Percentiles rank a stretch among this genome's conserved stretches.
Evolutionary conservation across 768 basidiomycete genomes (phyloP).

Genomic region (Boletus sensibilis): DNA sequence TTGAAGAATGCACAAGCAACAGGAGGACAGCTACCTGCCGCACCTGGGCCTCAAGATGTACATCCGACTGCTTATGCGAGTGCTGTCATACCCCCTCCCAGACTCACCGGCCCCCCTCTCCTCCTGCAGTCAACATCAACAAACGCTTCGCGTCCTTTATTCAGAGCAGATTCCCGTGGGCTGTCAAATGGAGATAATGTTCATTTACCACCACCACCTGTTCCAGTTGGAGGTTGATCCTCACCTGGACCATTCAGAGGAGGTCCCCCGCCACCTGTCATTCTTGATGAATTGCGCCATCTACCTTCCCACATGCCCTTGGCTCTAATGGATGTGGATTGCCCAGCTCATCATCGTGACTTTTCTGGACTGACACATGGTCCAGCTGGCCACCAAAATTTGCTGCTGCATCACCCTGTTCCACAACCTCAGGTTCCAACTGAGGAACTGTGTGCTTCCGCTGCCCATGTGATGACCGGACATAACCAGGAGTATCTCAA

Average conservation of each 20-base stretch:
- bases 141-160: too few species aligned
- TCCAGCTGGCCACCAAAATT: conserved; percentile 52
- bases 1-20: conserved; percentile 77
- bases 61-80: too few species aligned
- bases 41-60: conserved; percentile 88
- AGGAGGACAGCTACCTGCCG: conserved; percentile 74
- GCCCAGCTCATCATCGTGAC: conserved; percentile 55
- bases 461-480: conserved; percentile 38
- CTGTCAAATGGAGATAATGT: conserved; percentile 39
- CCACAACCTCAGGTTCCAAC: conserved; percentile 58
- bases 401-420: conserved; percentile 67
- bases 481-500: conserved; percentile 57
- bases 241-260: too few species aligned
- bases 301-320: conserved; percentile 64
- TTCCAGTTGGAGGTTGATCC: conserved; percentile 44
- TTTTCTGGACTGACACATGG: conserved; percentile 50
- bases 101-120: conserved; percentile 65
- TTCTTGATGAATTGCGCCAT: conserved; percentile 72
- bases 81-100: conserved; percentile 67
- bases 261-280: conserved; percentile 79
- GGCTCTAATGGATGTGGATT: conserved; percentile 76
- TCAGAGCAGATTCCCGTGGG: conserved; percentile 68
- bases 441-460: too few species aligned
- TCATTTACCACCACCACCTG: conserved; percentile 61
- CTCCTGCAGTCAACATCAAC: conserved; percentile 48